A percentile compares a stretch with the other conserved stretches of the same genome.
These are phyloP conservation scores for Cladobotryum mycophilum DNA, from an alignment of 2,329 filamentous ascomycete species.

Conservation along the genomic window DNA sequence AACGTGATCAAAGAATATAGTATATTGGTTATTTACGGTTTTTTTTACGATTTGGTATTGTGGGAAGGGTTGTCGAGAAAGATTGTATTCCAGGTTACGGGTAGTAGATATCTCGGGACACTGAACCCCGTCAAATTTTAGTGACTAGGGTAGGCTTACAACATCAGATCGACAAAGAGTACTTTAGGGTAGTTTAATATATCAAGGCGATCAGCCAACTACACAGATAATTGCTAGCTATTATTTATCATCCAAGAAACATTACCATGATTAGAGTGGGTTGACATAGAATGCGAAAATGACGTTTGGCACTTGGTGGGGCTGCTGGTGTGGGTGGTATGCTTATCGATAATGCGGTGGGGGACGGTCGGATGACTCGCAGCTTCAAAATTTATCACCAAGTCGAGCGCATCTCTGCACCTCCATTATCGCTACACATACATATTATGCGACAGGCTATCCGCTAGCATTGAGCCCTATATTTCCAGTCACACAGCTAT, in stretches of 20 bases:
- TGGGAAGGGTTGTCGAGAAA: not conserved
- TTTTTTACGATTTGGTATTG: no score
- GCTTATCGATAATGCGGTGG: slow-evolving; percentile 20
- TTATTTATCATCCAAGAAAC: no score
- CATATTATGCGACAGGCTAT: not conserved
- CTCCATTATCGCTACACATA: not conserved
- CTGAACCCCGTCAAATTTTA: not conserved
- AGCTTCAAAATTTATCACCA: slow-evolving; percentile 10
- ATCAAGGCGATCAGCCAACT: no score
- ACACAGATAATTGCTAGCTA: no score
- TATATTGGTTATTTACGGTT: not conserved
- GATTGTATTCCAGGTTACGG: not conserved
- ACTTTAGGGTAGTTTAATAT: no score
- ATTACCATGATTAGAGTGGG: no score
- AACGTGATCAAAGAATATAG: not conserved
- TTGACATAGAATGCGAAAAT: not conserved
- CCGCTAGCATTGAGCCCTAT: not conserved
- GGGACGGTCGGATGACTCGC: slow-evolving; percentile 17
- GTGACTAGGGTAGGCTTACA: not conserved
- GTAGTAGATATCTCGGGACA: not conserved
- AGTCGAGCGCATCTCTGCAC: not conserved
- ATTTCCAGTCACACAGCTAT: not conserved
- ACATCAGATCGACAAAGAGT: no score
- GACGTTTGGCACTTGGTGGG: not conserved
- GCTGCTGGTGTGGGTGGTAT: slow-evolving; percentile 12